A percentile compares a stretch with the other conserved stretches of the same genome.
Conservation (phyloP, 441 rosid species). For the Mallotus repandus region DNA sequence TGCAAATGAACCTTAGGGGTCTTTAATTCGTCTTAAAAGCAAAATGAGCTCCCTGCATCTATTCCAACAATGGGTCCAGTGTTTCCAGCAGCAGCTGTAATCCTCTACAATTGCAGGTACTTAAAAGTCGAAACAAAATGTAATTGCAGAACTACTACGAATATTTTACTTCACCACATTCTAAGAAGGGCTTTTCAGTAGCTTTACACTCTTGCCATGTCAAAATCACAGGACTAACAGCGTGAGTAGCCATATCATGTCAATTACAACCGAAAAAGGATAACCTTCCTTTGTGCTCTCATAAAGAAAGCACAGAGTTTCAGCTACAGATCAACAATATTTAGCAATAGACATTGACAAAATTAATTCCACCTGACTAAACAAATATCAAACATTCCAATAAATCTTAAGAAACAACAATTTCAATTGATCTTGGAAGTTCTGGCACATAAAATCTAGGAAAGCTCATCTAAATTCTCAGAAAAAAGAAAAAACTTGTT, state of each 20-base stretch:
- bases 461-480: not conserved
- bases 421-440: not conserved
- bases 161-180: not conserved
- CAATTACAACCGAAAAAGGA: not conserved
- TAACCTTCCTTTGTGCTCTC: not conserved
- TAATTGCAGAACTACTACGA: not conserved
- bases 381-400: not conserved
- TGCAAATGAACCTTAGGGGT: too few relatives aligned
- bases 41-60: too few relatives aligned
- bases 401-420: not conserved
- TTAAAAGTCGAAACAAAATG: not conserved
- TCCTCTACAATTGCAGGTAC: not conserved
- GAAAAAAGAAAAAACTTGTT: not conserved
- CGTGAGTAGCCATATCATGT: not conserved
- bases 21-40: too few relatives aligned
- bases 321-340: not conserved
- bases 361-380: not conserved
- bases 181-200: not conserved
- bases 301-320: not conserved
- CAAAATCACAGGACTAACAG: not conserved
- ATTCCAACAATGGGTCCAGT: too few relatives aligned
- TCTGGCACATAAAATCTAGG: not conserved
- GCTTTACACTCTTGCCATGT: not conserved
- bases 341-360: not conserved
- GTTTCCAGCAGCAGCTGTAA: too few relatives aligned